These are phyloP conservation scores for Pythium vanterpoolii DNA, from an alignment of 352 stramenopile genomes.

Conservation along the genomic window DNA sequence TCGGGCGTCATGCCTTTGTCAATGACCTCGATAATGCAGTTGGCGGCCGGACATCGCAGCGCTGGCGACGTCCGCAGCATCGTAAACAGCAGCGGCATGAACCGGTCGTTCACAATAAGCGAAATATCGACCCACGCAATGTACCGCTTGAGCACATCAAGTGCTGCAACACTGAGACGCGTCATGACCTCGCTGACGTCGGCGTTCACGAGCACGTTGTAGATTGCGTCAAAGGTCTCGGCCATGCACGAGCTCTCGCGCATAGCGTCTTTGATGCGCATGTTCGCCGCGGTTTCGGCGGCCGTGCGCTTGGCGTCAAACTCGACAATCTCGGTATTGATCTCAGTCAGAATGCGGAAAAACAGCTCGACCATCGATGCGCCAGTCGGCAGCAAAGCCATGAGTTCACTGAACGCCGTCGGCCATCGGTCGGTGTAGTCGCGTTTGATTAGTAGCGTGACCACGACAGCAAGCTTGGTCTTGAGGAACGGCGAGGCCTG, in stretches of 20 bases:
- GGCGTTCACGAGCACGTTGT: conserved; percentile 75
- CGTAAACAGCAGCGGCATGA: conserved; percentile 73
- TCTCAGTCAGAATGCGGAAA: conserved; percentile 85
- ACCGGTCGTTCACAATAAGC: conserved; percentile 80
- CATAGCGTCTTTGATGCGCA: conserved; percentile 89
- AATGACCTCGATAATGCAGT: conserved; percentile 85
- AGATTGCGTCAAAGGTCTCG: conserved; percentile 80
- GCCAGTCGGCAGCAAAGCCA: conserved; percentile 62
- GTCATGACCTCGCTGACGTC: conserved; percentile 67
- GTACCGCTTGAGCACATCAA: conserved; percentile 83
- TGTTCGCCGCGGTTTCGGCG: conserved; percentile 64
- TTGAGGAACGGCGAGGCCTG: conserved; percentile 72
- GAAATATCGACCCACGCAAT: conserved; percentile 85
- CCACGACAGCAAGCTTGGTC: conserved; percentile 80
- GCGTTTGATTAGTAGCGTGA: conserved; percentile 82
- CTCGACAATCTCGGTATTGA: conserved; percentile 91
- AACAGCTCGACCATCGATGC: conserved; percentile 89
- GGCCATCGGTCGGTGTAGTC: conserved; percentile 89
- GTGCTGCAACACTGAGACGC: conserved; percentile 56
- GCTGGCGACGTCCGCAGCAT: conserved; percentile 53
- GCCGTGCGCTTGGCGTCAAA: conserved; percentile 70
- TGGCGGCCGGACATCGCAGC: conserved; percentile 67
- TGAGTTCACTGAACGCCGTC: conserved; percentile 80
- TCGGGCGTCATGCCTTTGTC: conserved; percentile 84
- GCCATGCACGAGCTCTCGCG: conserved; percentile 68